Evolutionary conservation across 1,284 basidiomycete species (phyloP).

Genomic region (Xerocomus nothofagi): DNA sequence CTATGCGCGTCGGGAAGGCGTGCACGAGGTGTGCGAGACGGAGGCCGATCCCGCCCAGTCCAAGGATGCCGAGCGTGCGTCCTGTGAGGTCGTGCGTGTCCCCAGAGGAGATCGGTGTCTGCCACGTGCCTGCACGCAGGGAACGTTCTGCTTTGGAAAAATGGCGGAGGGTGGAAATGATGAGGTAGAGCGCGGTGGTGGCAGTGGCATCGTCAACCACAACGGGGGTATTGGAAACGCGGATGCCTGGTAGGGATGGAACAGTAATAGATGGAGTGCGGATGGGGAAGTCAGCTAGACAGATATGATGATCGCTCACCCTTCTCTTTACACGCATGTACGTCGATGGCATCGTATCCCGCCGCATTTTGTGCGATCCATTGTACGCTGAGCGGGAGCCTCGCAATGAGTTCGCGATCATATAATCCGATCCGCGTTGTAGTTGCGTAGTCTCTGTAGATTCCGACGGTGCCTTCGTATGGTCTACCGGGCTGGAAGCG

Average conservation of each 20-base stretch:
- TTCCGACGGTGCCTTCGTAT: conserved; percentile 73
- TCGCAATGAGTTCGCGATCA: conserved; percentile 71
- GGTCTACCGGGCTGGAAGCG: conserved; percentile 66
- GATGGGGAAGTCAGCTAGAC: too few species aligned
- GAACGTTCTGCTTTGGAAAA: conserved; percentile 74
- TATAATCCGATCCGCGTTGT: conserved; percentile 71
- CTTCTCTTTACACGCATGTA: conserved; percentile 68
- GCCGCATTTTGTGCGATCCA: conserved; percentile 91
- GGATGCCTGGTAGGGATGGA: conserved; percentile 55
- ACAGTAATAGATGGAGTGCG: background rate
- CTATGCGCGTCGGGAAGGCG: conserved; percentile 82
- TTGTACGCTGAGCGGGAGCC: conserved; percentile 61
- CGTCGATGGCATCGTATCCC: conserved; percentile 84
- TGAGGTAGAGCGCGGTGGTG: conserved; percentile 82
- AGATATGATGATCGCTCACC: conserved; percentile 39
- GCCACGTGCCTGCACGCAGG: conserved; percentile 58
- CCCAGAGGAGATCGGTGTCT: conserved; percentile 44
- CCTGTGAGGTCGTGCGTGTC: conserved; percentile 72
- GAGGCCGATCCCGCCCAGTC: conserved; percentile 85
- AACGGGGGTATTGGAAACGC: conserved; percentile 88
- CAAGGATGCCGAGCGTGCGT: conserved; percentile 81
- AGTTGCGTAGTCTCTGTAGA: conserved; percentile 77
- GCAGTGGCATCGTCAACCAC: conserved; percentile 92
- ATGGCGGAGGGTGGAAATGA: conserved; percentile 79
- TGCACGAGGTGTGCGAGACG: conserved; percentile 66